Percentiles rank a stretch among this genome's conserved stretches.
phyloP scores from a whole-genome alignment of 2,329 filamentous ascomycete species.

The Parastagonospora avenae region DNA sequence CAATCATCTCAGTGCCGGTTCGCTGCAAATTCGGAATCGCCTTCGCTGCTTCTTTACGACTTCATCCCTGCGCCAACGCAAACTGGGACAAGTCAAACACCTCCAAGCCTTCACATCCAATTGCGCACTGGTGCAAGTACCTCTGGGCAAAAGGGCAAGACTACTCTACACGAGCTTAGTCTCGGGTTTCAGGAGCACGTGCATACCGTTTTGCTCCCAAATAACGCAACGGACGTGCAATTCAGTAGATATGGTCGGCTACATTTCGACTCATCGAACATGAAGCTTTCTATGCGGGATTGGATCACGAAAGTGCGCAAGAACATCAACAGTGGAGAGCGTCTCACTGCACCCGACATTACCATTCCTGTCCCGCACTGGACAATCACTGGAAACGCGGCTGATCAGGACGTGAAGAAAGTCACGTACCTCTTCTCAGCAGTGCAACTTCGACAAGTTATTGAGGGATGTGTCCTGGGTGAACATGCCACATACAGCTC shows the following conservation, averaged over 20 bases:
- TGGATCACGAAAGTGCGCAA: conserved; percentile 23
- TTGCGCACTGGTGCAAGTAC: conserved; percentile 14
- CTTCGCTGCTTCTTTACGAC: conserved; percentile 25
- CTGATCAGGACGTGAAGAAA: conserved; percentile 8
- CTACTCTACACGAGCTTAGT: conserved; percentile 23
- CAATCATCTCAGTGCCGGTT: conserved; percentile 6
- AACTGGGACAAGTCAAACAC: conserved; percentile 10
- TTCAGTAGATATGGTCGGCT: conserved; percentile 27
- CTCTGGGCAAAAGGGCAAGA: conserved; percentile 8
- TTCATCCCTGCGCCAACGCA: conserved; percentile 29
- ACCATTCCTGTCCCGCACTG: conserved; percentile 36
- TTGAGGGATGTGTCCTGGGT: conserved; percentile 17
- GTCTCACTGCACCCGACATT: conserved; percentile 35
- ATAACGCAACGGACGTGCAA: conserved; percentile 34
- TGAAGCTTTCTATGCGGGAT: conserved; percentile 15
- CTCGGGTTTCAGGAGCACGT: conserved; percentile 27
- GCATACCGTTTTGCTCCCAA: conserved; percentile 39
- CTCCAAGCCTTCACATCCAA: conserved; percentile 31
- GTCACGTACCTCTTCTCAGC: conserved; percentile 38
- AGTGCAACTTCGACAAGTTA: conserved; percentile 34
- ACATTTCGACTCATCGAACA: conserved; percentile 9
- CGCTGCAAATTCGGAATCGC: conserved; percentile 9
- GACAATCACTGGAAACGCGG: conserved; percentile 25
- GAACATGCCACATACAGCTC: conserved; percentile 22
- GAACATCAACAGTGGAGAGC: conserved; percentile 35